phyloP scores from a whole-genome alignment of 2,329 filamentous ascomycete genomes.

The Zopfia rhizophila region DNA sequence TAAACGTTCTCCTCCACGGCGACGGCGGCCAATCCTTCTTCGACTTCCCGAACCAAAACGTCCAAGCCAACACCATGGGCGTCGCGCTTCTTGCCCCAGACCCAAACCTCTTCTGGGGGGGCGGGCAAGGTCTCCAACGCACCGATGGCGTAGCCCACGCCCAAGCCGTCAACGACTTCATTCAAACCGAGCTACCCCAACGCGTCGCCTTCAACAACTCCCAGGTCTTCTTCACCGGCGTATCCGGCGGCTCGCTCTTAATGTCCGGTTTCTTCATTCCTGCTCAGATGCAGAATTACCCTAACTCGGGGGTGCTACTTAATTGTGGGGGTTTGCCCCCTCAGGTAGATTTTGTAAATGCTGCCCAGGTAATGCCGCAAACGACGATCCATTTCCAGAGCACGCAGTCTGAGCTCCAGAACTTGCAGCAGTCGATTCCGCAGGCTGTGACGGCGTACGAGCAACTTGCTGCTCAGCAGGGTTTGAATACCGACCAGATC shows the following conservation, averaged over 20 bases:
- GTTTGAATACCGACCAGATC: constrained; percentile 58
- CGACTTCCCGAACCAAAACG: constrained; percentile 66
- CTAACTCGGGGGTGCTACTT: constrained; percentile 63
- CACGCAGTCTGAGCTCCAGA: constrained; percentile 62
- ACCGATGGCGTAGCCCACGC: constrained; percentile 67
- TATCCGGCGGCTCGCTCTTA: constrained; percentile 65
- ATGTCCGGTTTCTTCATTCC: constrained; percentile 69
- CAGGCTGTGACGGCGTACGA: constrained; percentile 63
- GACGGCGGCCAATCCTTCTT: constrained; percentile 70
- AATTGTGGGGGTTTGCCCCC: constrained; percentile 67
- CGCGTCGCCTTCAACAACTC: constrained; percentile 64
- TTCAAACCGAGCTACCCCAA: constrained; percentile 61
- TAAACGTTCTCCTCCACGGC: constrained; percentile 69
- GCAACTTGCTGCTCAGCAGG: constrained; percentile 56
- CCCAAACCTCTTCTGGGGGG: constrained; percentile 69
- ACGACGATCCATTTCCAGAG: constrained; percentile 68
- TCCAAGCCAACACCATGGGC: constrained; percentile 63
- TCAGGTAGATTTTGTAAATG: constrained; percentile 62
- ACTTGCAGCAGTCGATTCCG: constrained; percentile 63
- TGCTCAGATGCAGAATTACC: constrained; percentile 63
- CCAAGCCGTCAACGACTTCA: constrained; percentile 65
- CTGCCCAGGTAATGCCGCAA: constrained; percentile 54
- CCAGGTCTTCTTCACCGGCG: constrained; percentile 68
- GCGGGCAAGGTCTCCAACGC: constrained; percentile 62
- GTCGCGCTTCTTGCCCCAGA: constrained; percentile 66